Evolutionary conservation across 2,329 filamentous ascomycete genomes (phyloP).

Genomic region (Claviceps africana): DNA sequence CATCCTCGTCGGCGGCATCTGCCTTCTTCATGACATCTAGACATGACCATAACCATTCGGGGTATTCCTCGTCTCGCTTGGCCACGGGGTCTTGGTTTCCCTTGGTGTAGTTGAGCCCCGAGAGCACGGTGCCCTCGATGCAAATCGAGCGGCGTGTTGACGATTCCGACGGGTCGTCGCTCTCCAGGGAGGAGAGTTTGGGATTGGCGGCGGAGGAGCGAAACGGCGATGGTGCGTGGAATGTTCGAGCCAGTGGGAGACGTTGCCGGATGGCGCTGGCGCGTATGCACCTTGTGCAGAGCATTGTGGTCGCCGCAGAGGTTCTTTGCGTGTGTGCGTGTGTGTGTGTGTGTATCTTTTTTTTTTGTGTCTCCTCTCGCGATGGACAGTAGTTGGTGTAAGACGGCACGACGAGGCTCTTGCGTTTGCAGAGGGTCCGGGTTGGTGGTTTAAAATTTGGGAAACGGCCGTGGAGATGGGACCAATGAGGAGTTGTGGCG

Average conservation of each 20-base stretch:
- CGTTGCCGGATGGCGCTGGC: conserved; percentile 20
- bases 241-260: conserved; percentile 20
- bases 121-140: conserved; percentile 53
- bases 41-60: conserved; percentile 65
- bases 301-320: conserved; percentile 16
- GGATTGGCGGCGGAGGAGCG: conserved; percentile 20
- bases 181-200: conserved; percentile 22
- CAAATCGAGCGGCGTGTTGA: conserved; percentile 34
- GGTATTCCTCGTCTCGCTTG: conserved; percentile 61
- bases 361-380: not conserved
- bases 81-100: conserved; percentile 60
- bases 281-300: conserved; percentile 36
- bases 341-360: not conserved
- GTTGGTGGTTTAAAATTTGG: conserved; percentile 5
- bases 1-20: conserved; percentile 35
- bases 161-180: conserved; percentile 15
- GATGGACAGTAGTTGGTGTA: not conserved
- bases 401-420: not conserved
- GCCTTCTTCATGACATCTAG: conserved; percentile 47
- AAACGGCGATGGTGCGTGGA: conserved; percentile 26
- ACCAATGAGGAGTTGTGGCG: conserved; percentile 3
- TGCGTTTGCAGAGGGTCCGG: not conserved
- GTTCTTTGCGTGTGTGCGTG: no score
- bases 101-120: conserved; percentile 67
- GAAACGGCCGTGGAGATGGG: not conserved